Conservation (phyloP, 176 grass and related monocot species). For the Lolium multiflorum region DNA sequence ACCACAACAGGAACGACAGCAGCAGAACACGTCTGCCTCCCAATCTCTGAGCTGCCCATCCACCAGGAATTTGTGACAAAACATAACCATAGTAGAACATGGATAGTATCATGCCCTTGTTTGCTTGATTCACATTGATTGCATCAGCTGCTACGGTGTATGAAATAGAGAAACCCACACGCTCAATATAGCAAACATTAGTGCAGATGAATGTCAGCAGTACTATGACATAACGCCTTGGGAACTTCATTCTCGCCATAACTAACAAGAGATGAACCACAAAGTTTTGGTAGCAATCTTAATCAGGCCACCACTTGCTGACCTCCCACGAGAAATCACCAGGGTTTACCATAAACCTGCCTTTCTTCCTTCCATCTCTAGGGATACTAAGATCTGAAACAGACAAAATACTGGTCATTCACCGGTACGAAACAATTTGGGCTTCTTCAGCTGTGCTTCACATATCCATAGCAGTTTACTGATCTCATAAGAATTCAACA, state of each 20-base stretch:
- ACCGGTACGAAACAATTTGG: neutral
- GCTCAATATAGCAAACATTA: slow-evolving; percentile 15
- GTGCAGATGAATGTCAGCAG: slow-evolving; percentile 27
- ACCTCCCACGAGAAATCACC: slow-evolving; percentile 46
- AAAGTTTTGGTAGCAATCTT: neutral
- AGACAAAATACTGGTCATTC: slow-evolving; percentile 30
- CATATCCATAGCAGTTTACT: slow-evolving; percentile 31
- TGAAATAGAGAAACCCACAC: slow-evolving; percentile 26
- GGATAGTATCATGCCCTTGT: slow-evolving; percentile 23
- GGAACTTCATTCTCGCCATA: slow-evolving; percentile 3
- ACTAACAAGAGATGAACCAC: slow-evolving; percentile 26
- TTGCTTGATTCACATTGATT: slow-evolving; percentile 5
- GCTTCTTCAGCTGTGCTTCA: slow-evolving; percentile 10
- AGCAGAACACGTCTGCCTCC: slow-evolving; percentile 29
- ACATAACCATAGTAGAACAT: slow-evolving; percentile 30
- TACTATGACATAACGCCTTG: slow-evolving; percentile 19
- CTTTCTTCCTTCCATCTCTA: slow-evolving; percentile 15
- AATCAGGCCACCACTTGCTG: slow-evolving; percentile 50
- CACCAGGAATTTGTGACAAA: slow-evolving; percentile 27
- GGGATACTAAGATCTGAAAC: slow-evolving; percentile 3
- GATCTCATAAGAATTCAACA: slow-evolving; percentile 29
- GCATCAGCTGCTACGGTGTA: slow-evolving; percentile 14
- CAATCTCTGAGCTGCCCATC: slow-evolving; percentile 34
- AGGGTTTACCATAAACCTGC: slow-evolving; percentile 47
- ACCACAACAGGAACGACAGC: slow-evolving; percentile 5